Conservation (phyloP, 805 yeast species). For the Yamadazyma sp. region DNA sequence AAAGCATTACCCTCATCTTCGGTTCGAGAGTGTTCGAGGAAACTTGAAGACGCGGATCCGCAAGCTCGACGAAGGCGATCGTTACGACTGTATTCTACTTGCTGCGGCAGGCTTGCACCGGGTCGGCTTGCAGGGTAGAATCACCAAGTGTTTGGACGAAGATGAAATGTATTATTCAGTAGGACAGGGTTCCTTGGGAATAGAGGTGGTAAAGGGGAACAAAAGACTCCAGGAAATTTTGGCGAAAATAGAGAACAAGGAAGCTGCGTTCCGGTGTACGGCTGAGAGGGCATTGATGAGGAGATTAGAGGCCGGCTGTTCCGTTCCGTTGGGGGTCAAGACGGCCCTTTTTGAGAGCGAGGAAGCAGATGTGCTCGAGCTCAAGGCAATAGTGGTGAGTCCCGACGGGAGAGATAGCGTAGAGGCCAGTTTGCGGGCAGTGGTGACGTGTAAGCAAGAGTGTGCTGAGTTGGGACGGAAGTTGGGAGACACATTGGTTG, state of each 20-base stretch:
- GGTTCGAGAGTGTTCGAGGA: slow-evolving; percentile 86
- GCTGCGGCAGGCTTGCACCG: slow-evolving; percentile 93
- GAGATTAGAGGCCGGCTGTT: slow-evolving; percentile 94
- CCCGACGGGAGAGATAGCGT: slow-evolving; percentile 79
- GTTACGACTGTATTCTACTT: slow-evolving; percentile 71
- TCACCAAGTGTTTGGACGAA: slow-evolving; percentile 66
- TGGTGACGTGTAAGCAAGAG: slow-evolving; percentile 50
- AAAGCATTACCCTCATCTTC: slow-evolving; percentile 71
- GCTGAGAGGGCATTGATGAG: slow-evolving; percentile 90
- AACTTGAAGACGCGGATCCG: slow-evolving; percentile 68
- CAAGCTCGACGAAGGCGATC: slow-evolving; percentile 64
- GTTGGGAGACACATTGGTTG: slow-evolving; percentile 66
- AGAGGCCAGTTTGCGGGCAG: slow-evolving; percentile 47
- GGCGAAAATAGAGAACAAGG: slow-evolving; percentile 59
- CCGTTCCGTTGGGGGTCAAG: slow-evolving; percentile 93
- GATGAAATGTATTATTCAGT: slow-evolving; percentile 93
- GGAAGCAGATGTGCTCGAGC: slow-evolving; percentile 32
- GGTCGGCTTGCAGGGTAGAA: slow-evolving; percentile 68
- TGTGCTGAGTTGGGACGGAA: slow-evolving; percentile 68
- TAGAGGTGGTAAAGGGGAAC: slow-evolving; percentile 81
- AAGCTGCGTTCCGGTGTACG: slow-evolving; percentile 70
- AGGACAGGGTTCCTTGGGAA: slow-evolving; percentile 98
- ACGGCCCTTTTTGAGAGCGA: slow-evolving; percentile 50
- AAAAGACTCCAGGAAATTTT: slow-evolving; percentile 56
- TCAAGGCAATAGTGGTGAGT: slow-evolving; percentile 71